Conservation (phyloP, 805 yeast species). For the Debaryomyces castellii region DNA sequence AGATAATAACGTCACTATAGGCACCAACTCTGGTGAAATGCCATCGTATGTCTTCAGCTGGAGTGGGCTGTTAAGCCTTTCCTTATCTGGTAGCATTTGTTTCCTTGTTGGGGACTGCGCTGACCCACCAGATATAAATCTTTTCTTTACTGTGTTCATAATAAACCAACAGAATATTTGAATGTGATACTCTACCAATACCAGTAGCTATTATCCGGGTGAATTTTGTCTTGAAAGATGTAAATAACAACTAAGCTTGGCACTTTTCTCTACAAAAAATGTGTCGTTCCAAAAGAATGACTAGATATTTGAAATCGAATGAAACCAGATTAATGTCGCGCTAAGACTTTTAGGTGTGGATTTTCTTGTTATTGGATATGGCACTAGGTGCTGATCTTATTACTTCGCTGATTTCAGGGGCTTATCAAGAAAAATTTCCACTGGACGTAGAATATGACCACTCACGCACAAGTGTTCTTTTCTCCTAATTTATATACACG, state of each 20-base stretch:
- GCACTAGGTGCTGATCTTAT: no score
- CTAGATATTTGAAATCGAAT: not conserved
- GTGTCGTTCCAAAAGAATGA: not conserved
- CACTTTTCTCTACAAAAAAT: not conserved
- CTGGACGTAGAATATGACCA: not conserved
- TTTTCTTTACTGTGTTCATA: constrained; percentile 14
- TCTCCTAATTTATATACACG: not conserved
- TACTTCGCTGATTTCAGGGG: not conserved
- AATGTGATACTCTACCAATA: not conserved
- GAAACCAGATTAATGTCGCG: not conserved
- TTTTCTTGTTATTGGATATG: not conserved
- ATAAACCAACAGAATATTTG: not conserved
- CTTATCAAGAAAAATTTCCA: not conserved
- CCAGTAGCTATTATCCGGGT: not conserved
- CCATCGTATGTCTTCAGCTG: constrained; percentile 17
- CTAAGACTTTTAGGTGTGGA: not conserved
- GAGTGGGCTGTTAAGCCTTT: not conserved
- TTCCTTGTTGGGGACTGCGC: constrained; percentile 16
- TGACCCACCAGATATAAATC: constrained; percentile 20
- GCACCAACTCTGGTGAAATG: constrained; percentile 53
- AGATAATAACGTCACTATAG: constrained; percentile 70
- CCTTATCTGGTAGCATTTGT: not conserved
- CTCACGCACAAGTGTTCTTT: not conserved
- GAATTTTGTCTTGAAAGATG: not conserved
- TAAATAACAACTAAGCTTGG: not conserved